Base-by-base conservation (phyloP, 1,139 yeast genomes). In the Debaryomyces subglobosus region DNA sequence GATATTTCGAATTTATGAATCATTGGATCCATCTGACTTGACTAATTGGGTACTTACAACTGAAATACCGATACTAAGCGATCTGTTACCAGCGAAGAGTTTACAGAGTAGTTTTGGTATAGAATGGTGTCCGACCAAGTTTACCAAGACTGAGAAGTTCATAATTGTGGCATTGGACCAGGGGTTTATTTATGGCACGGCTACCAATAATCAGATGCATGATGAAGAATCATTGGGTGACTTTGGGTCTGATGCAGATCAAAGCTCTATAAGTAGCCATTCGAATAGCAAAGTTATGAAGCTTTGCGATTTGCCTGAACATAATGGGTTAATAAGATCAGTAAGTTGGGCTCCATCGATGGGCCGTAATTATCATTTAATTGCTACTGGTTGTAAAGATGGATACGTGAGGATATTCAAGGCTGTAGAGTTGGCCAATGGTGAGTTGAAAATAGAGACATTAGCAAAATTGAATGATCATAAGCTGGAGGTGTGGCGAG, bases 261-360 rank as follows among this genome's bases (percentile, higher is more conserved):
- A 52, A 20, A 56, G 50, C 25, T 41, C 49, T 18, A 16, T 34
- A 10, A 25, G 24, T 15, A 33, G 52, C 32, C 49, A 53, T 15
- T 37, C 59, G 21, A 59, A 65, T 24, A 49, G 60, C 12, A 67
- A 62, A 45, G 74, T 70, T 51, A 54, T 57, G 23, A 73, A 71
- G 48, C 54, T 74, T 23, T 71, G 79, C 52, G 71, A 63, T 53
- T 60, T 76, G 39, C 88, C 92, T 1, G 97, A 90, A 44, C 98
- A 92, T 64, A 79, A 82, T 51, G 96, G 96, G 2, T 77, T 94
- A 44, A 90, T 94, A 39, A 75, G 98, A 56, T 89, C 94, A 34
- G 91, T 94, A 7, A 81, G 95, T 42, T 94, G 99, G 99, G 99
- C 98, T 0, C 97, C 98, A 5, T 85, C 96, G 0, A 89, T 92